These are phyloP conservation scores for Backusella macrospora DNA, from an alignment of 192 early-diverging fungal genomes.

Conservation along the genomic window DNA sequence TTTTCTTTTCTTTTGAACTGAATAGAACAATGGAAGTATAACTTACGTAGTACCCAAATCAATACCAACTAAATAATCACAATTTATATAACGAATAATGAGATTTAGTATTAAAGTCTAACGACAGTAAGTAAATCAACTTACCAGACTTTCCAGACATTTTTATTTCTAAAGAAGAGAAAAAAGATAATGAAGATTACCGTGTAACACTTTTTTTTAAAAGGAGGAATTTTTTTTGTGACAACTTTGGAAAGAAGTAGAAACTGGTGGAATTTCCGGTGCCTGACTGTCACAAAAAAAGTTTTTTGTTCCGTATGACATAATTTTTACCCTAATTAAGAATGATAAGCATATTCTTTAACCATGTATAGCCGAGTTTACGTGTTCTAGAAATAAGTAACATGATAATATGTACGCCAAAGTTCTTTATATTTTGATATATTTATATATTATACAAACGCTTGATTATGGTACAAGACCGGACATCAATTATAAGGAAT, in stretches of 20 bases:
- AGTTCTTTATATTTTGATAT: too few relatives aligned
- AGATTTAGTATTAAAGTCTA: neutral
- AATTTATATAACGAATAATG: neutral
- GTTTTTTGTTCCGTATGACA: too few relatives aligned
- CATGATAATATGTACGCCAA: too few relatives aligned
- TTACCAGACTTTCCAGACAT: conserved; percentile 7
- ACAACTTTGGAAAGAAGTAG: conserved; percentile 7
- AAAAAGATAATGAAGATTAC: neutral
- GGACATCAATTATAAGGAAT: too few relatives aligned
- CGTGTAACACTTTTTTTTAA: neutral
- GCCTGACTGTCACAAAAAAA: conserved; percentile 3
- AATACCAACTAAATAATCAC: conserved; percentile 54
- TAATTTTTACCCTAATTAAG: too few relatives aligned
- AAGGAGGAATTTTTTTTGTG: neutral
- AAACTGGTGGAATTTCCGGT: neutral
- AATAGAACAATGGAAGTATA: neutral
- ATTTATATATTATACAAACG: too few relatives aligned
- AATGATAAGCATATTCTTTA: too few relatives aligned
- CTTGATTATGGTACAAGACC: too few relatives aligned
- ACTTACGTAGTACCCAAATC: conserved; percentile 88
- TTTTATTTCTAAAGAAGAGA: conserved; percentile 6
- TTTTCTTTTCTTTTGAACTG: neutral
- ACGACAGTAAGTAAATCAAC: too few relatives aligned
- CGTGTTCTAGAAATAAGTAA: too few relatives aligned
- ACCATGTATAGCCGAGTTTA: too few relatives aligned